Conservation (phyloP, 2,329 filamentous ascomycete genomes). For the Colletotrichum liaoningense region DNA sequence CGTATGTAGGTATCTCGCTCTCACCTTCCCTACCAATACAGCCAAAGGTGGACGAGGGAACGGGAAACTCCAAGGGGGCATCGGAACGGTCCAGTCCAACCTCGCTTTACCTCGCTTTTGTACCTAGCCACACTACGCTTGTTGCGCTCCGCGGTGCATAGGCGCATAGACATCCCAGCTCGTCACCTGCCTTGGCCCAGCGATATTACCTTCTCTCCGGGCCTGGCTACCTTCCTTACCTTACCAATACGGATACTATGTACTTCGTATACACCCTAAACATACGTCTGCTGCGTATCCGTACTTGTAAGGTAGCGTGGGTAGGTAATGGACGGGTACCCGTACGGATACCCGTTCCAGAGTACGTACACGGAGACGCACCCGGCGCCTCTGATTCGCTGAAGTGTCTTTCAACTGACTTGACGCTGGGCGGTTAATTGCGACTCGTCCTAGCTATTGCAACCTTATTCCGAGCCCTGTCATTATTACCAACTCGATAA, state of each 20-base stretch:
- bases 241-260: no score
- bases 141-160: not conserved
- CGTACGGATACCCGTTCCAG: not conserved
- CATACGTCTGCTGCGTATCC: no score
- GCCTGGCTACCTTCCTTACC: not conserved
- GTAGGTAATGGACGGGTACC: not conserved
- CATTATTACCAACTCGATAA: constrained; percentile 7
- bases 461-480: constrained; percentile 33
- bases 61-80: not conserved
- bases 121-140: not conserved
- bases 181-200: not conserved
- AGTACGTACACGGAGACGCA: constrained; percentile 2
- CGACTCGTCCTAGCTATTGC: constrained; percentile 14
- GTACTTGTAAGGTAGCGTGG: no score
- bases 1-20: no score
- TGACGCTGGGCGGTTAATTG: constrained; percentile 23
- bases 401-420: not conserved
- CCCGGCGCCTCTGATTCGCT: constrained; percentile 11
- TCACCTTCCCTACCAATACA: not conserved
- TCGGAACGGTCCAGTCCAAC: not conserved
- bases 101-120: not conserved
- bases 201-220: not conserved
- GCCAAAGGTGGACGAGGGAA: not conserved
- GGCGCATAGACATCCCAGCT: constrained; percentile 1
- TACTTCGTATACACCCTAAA: no score